Conservation (phyloP, 2,329 filamentous ascomycete genomes). For the Phaeophleospora eucalypticola region DNA sequence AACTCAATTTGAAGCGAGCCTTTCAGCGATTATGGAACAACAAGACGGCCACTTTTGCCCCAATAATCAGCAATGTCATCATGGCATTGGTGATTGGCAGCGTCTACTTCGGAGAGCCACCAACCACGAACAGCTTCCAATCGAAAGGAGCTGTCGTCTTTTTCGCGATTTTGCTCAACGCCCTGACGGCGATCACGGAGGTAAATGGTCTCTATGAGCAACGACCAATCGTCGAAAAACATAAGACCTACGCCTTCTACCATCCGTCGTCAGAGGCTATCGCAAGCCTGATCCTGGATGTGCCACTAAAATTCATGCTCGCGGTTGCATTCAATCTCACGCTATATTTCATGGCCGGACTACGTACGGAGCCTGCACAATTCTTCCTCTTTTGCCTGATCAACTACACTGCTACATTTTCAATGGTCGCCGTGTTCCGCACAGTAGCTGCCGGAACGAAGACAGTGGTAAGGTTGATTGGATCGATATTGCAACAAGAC, state of each 20-base stretch:
- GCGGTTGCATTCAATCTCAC: slow-evolving; percentile 66
- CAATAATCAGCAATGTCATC: slow-evolving; percentile 71
- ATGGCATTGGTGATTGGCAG: slow-evolving; percentile 73
- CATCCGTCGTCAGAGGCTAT: slow-evolving; percentile 61
- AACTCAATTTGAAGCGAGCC: slow-evolving; percentile 65
- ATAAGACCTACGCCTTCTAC: slow-evolving; percentile 66
- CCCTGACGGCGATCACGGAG: slow-evolving; percentile 71
- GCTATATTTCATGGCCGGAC: slow-evolving; percentile 81
- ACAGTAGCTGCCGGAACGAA: no score
- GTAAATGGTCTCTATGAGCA: slow-evolving; percentile 72
- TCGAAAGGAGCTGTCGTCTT: slow-evolving; percentile 60
- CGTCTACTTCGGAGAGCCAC: slow-evolving; percentile 67
- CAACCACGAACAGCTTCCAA: slow-evolving; percentile 59
- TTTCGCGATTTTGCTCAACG: slow-evolving; percentile 63
- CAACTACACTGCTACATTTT: slow-evolving; percentile 65
- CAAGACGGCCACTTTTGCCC: slow-evolving; percentile 69
- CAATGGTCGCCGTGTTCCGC: slow-evolving; percentile 75
- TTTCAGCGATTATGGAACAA: slow-evolving; percentile 76
- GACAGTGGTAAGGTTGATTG: no score
- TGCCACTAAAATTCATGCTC: slow-evolving; percentile 57
- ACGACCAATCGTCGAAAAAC: slow-evolving; percentile 65
- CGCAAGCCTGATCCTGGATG: slow-evolving; percentile 59
- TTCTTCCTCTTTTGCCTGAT: slow-evolving; percentile 87
- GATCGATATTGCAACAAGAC: no score
- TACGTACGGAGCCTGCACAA: slow-evolving; percentile 65